These are phyloP conservation scores for Amphicarpaea edgeworthii DNA, from an alignment of 306 rosid species.

Conservation along the genomic window DNA sequence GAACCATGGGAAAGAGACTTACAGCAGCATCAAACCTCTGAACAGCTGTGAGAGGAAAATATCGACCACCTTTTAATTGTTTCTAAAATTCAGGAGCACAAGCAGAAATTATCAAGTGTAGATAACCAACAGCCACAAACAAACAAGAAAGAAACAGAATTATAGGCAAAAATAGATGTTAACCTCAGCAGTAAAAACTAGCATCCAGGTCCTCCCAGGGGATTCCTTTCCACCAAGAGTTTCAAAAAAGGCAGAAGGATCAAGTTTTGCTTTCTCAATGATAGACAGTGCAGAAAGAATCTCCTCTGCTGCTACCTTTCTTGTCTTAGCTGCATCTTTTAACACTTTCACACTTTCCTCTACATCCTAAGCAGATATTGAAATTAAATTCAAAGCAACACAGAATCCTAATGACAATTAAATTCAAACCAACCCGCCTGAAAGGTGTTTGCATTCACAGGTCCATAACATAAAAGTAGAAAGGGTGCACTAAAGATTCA, in stretches of 20 bases:
- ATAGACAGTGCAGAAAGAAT: conserved; percentile 77
- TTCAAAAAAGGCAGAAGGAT: conserved; percentile 75
- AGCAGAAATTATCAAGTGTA: conserved; percentile 32
- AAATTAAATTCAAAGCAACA: conserved; percentile 19
- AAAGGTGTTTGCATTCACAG: neutral
- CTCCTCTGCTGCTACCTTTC: conserved; percentile 66
- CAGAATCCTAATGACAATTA: neutral
- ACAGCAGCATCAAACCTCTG: conserved; percentile 95
- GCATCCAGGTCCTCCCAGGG: conserved; percentile 99
- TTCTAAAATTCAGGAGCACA: conserved; percentile 64
- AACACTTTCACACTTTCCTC: conserved; percentile 79
- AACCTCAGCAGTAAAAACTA: conserved; percentile 84
- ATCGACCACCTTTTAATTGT: conserved; percentile 73
- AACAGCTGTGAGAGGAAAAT: conserved; percentile 88
- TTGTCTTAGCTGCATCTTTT: conserved; percentile 81
- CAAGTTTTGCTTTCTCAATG: conserved; percentile 82
- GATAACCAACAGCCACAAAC: conserved; percentile 12
- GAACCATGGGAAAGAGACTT: conserved; percentile 55
- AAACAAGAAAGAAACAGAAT: neutral
- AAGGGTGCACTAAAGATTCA: conserved; percentile 28
- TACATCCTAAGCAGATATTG: conserved; percentile 66
- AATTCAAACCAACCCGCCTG: too few relatives aligned
- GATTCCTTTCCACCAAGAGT: conserved; percentile 83
- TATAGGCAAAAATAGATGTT: conserved; percentile 25
- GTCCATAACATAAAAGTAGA: neutral